Base-by-base conservation (phyloP, 1,284 basidiomycete genomes). In the Entoloma clypeatum region DNA sequence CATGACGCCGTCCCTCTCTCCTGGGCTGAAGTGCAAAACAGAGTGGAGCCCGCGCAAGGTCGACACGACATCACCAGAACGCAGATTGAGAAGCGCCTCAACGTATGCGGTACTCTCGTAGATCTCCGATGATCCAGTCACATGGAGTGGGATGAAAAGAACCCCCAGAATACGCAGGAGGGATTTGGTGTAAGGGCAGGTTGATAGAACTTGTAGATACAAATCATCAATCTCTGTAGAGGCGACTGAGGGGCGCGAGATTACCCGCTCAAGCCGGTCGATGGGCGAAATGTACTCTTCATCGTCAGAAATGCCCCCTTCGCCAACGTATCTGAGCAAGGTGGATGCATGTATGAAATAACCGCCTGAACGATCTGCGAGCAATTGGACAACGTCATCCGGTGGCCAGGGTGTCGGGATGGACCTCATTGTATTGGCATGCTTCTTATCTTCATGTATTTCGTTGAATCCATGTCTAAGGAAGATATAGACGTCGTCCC, bases 311-410 rank as follows among this genome's bases (percentile, higher is more conserved):
- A n/a, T n/a, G n/a, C n/a, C n/a, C n/a, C n/a, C n/a, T n/a, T n/a
- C n/a, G n/a, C n/a, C n/a, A 21, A 62, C 32, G 36, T 50, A 62
- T 32, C 53, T 55, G 3, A 59, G 34, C 10, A 59, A 49, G 4
- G 54, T 57, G 4, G 50, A 46, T 7, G 55, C 54, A 37, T 58
- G 60, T 31, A 59, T 54, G 24, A 60, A 62, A 42, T 57, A 57
- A 3, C 55, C 53, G 10, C 51, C 50, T 2, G 57, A 44, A n/a
- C 49, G 47, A 2, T 34, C 5, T 7, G 56, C 52, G 2, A 62
- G 40, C 0, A 26, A 28, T 2, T 49, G 31, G n/a, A 59, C 36
- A 7, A 45, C 46, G 2, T 28, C n/a, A 0, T 35, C 10, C 1
- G 48, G 38, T 5, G 56, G 55, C 56, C 58, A 60, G n/a, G n/a